A percentile compares a stretch with the other conserved stretches of the same genome.
Conservation (phyloP, 148 eudicot genomes). For the Rhododendron ferrugineum region DNA sequence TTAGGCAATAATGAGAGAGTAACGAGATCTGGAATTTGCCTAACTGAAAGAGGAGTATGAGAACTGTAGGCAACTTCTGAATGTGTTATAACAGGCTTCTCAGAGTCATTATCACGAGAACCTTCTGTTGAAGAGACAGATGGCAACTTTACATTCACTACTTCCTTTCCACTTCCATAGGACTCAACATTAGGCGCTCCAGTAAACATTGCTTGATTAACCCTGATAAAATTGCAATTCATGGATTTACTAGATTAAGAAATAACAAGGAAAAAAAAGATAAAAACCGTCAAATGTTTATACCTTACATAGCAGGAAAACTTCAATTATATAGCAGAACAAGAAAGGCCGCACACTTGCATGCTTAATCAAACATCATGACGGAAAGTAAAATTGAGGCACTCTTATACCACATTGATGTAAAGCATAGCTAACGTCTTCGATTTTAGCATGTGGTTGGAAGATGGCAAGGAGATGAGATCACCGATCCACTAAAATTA, state of each 20-base stretch:
- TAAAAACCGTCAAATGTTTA: not conserved
- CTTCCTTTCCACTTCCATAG: constrained; percentile 79
- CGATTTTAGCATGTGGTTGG: not conserved
- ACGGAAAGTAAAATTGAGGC: not conserved
- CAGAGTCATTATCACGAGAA: constrained; percentile 30
- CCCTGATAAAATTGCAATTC: constrained; percentile 41
- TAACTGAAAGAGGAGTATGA: constrained; percentile 21
- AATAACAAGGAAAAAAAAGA: not conserved
- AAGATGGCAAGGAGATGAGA: not conserved
- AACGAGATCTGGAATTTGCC: constrained; percentile 85
- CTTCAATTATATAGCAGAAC: not conserved
- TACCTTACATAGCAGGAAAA: not conserved
- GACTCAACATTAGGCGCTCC: constrained; percentile 51
- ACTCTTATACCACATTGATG: not conserved
- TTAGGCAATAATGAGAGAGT: constrained; percentile 89
- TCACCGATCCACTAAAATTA: not conserved
- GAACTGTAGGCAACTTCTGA: constrained; percentile 24
- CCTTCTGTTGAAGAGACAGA: constrained; percentile 56
- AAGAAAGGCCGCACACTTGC: not conserved
- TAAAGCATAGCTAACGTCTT: not conserved
- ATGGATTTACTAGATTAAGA: not conserved
- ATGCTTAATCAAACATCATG: not conserved
- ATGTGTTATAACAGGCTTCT: constrained; percentile 20
- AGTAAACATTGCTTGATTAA: constrained; percentile 87
- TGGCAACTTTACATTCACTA: constrained; percentile 67